Base-by-base conservation (phyloP, 495 filamentous ascomycete species). In the Chlorociboria aeruginascens region DNA sequence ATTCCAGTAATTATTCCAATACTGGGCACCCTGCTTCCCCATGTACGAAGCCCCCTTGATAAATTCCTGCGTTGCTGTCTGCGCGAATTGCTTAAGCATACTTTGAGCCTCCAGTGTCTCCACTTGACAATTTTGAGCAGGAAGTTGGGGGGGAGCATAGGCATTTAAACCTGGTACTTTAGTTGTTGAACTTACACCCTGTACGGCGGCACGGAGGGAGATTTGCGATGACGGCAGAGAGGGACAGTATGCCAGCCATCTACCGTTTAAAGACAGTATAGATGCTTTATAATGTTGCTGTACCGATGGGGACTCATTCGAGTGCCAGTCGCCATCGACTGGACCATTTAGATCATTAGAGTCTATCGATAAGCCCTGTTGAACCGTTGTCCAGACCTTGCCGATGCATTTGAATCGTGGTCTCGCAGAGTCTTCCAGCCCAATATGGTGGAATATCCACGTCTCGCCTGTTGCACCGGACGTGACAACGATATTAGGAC, bases 1-100 rank as follows among this genome's bases (percentile, higher is more conserved):
- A 47, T 83, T 85, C 84, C 86, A 92, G 63, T 97, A 96, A 55
- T 72, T 86, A 54, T 87, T 89, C 78, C 87, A 93, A 0, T 82
- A 82, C 55, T 93, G 87, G 52, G 82, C 72, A 6, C 89, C 83
- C 52, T 93, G 54, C 85, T 87, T 48, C 7, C 83, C 83, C 60
- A 92, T 79, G 82, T 85, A 94, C 51, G 79, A 83, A 14, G 87
- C 87, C 20, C 86, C 84, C 55, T 83, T 83, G 44, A 98, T 83
- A n/a, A 94, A 66, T 57, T 92, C 88, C 59, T 96, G 90, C 0
- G 92, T 83, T 2, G 88, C 85, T 58, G 89, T 87, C 54, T 89
- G 73, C 54, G 89, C 82, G 36, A 95, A 70, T 52, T 87, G 85
- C 61, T 90, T 87, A 50, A 95, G 69, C 35, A 95, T 69, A 35